Evolutionary conservation across 1,284 basidiomycete species (phyloP), one percentile per base, ranked within the genome.

Genomic region (Sanghuangporus weigelae): DNA sequence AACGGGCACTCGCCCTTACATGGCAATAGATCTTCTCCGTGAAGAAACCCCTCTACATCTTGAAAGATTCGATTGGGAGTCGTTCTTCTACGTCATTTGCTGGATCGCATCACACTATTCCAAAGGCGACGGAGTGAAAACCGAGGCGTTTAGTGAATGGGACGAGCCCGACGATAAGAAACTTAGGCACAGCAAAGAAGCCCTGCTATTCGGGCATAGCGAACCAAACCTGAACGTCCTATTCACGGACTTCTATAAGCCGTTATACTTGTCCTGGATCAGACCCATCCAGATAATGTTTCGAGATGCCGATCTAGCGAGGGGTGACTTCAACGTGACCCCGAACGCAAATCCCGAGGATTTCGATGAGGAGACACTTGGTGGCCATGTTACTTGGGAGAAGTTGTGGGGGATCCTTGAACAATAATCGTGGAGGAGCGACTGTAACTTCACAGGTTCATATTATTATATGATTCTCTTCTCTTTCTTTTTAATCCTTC

Each of bases 51-150:
- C 55, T 11, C 14, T 39, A 1, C 55, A 59, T 23, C 16, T 59
- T 5, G 57, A 59, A 35, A 46, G 57, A 16, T 49, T 31, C 23
- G 57, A 59, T 26, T 59, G 57, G 57, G 57, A 59, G 11, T 59
- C 57, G 12, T 21, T 48, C 14, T 46, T 59, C 12, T 59, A 49
- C 31, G 40, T 59, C n/a, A 39, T 59, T 12, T 26, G 19, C 42
- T 59, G 57, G 57, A 59, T 59, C 42, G 46, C 14, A 10, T 59
- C 40, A n/a, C 40, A 36, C 3, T 59, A 21, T 48, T 21, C 12
- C 6, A 23, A 49, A 3, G 57, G 57, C 21, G 19, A 46, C 2
- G 44, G 48, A 14, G 40, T 48, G 1, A 31, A 59, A 12, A 23
- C 2, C 4, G 11, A 21, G n/a, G 55, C 36, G 12, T 16, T 57